Conservation (phyloP, 495 filamentous ascomycete genomes). For the Aspergillus hancockii region DNA sequence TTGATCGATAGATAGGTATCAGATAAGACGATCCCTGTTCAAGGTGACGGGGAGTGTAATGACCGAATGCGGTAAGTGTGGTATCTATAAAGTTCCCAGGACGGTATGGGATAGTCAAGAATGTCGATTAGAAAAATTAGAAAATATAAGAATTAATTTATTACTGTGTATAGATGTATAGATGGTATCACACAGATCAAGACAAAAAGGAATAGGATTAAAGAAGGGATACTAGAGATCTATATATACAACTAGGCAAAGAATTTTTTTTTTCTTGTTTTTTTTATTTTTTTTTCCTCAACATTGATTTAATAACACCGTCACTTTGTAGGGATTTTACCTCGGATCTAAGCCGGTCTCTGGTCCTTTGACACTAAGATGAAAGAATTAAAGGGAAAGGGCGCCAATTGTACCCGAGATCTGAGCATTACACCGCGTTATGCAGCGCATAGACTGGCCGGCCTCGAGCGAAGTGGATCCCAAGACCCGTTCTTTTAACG, state of each 20-base stretch:
- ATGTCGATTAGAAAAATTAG: background rate
- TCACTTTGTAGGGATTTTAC: slow-evolving; percentile 6
- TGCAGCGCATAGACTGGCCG: slow-evolving; percentile 5
- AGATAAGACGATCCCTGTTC: background rate
- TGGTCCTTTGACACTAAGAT: background rate
- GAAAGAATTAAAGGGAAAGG: background rate
- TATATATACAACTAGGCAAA: slow-evolving; percentile 10
- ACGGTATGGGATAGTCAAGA: background rate
- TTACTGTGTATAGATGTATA: background rate
- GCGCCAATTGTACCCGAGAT: background rate
- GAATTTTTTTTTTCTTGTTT: background rate
- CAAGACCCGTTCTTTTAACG: slow-evolving; percentile 4
- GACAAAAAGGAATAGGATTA: background rate
- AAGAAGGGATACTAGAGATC: background rate
- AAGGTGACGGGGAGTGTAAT: background rate
- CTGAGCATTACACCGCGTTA: slow-evolving; percentile 6
- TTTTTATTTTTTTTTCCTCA: background rate
- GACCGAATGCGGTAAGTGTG: slow-evolving; percentile 1
- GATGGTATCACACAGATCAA: background rate
- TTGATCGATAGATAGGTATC: background rate
- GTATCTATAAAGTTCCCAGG: background rate
- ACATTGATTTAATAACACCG: slow-evolving; percentile 3
- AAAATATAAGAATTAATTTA: slow-evolving; percentile 1
- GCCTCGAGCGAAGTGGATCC: slow-evolving; percentile 3
- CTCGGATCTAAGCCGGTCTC: slow-evolving; percentile 10